Evolutionary conservation across 2,329 filamentous ascomycete species (phyloP), one percentile per base, ranked within the genome.

Genomic region (Stagonosporopsis rhizophila): DNA sequence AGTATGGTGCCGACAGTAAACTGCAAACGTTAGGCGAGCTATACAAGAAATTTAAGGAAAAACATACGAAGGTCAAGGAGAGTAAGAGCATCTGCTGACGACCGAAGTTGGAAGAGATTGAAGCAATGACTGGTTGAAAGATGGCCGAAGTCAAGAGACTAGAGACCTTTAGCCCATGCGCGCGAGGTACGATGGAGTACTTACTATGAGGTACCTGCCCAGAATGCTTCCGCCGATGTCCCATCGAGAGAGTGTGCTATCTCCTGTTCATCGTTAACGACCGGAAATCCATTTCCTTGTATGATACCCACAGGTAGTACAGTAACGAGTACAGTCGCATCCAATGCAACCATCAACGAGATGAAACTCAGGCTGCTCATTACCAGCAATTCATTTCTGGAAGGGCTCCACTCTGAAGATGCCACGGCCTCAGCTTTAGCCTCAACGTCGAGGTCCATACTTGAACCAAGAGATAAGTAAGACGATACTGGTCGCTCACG

Each of bases 181-280:
- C 27, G 15, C 6, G 14, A 15, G 5, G 4, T 22, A 9, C 19
- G 19, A 9, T 8, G 2, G 11, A 11, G 6, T 7, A 25, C 53
- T 37, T 17, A 56, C 53, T 89, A 91, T 15, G 85, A 86, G 4
- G 88, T 90, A 2, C 88, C 88, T 12, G 86, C 83, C 89, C 88
- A 91, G 67, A 90, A 90, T 0, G 87, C 85, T 73, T 90, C 67
- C 20, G 60, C 56, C 0, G 70, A 60, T 23, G 60, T 62, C 11
- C 69, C 68, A 23, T 65, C 44, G n/a, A 74, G 59, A 4, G 59
- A 57, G 15, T 56, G 52, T 19, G 69, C 61, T 11, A 73, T 69
- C 34, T 63, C 56, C 69, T 73, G 32, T 22, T 35, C 22, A 4
- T 22, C 7, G 15, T 30, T 14, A 28, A 30, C 11, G 11, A 9